Evolutionary conservation across 1,139 yeast species (phyloP).

Genomic region (Scheffersomyces segobiensis): DNA sequence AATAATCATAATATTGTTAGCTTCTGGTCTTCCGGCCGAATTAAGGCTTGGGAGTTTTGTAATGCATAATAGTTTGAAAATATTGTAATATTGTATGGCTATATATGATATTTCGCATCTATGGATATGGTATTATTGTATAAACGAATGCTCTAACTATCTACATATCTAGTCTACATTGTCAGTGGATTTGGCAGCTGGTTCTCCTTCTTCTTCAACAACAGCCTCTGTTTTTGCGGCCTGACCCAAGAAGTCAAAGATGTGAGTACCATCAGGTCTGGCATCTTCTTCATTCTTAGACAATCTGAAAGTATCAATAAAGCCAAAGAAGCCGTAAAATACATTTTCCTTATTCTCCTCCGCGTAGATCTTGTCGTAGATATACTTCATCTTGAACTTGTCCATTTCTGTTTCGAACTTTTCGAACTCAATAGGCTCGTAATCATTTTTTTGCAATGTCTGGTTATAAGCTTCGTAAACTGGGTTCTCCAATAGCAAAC

Average conservation of each 20-base stretch:
- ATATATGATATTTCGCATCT: background rate
- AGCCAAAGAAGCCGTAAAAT: constrained; percentile 85
- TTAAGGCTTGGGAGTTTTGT: background rate
- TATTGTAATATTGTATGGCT: constrained; percentile 3
- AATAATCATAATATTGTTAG: background rate
- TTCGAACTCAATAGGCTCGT: constrained; percentile 71
- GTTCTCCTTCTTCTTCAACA: background rate
- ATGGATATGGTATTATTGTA: too few species aligned
- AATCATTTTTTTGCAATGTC: constrained; percentile 74
- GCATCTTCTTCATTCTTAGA: constrained; percentile 22
- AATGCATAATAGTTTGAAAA: constrained; percentile 1
- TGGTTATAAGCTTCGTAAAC: constrained; percentile 85
- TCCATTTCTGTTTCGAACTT: constrained; percentile 71
- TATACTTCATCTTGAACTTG: constrained; percentile 81
- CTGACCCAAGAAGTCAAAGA: constrained; percentile 78
- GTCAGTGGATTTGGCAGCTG: constrained; percentile 7
- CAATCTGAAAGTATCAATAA: constrained; percentile 71
- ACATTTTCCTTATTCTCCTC: constrained; percentile 88
- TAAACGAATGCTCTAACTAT: background rate
- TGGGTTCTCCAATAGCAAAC: constrained; percentile 85
- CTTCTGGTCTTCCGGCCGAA: background rate
- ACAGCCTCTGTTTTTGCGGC: constrained; percentile 14
- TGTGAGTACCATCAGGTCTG: constrained; percentile 38
- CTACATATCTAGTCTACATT: constrained; percentile 6
- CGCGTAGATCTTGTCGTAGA: constrained; percentile 87